These are phyloP conservation scores for Colletotrichum phormii DNA, from an alignment of 2,329 filamentous ascomycete genomes.

Conservation along the genomic window DNA sequence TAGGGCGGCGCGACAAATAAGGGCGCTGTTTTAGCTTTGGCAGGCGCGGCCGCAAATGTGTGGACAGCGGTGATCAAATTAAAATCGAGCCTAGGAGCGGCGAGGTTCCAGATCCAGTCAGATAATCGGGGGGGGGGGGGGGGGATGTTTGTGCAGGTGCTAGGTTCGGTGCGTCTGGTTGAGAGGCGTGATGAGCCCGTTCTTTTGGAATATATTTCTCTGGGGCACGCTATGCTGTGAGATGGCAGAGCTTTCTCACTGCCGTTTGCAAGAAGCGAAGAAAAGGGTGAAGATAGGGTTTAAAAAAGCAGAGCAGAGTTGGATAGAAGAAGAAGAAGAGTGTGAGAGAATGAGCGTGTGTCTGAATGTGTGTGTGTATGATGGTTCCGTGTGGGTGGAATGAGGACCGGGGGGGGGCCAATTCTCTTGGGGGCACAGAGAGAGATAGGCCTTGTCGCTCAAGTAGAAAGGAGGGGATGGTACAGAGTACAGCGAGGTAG, in stretches of 20 bases:
- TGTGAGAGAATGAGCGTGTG: not conserved
- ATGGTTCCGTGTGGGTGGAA: constrained; percentile 4
- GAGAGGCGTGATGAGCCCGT: not conserved
- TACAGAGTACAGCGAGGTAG: constrained; percentile 13
- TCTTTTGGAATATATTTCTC: not conserved
- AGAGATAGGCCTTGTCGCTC: constrained; percentile 15
- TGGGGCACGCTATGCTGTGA: constrained; percentile 1
- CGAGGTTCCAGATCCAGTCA: constrained; percentile 35
- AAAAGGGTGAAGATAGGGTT: constrained; percentile 18
- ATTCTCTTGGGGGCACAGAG: constrained; percentile 2
- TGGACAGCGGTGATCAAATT: constrained; percentile 35
- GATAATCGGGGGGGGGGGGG: not conserved
- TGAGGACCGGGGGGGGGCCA: constrained; percentile 9
- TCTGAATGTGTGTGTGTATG: not conserved
- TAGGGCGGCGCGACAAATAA: constrained; percentile 29
- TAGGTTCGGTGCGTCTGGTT: constrained; percentile 5
- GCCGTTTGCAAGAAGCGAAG: not conserved
- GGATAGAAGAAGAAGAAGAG: not conserved
- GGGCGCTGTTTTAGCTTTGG: constrained; percentile 34
- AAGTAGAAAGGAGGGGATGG: constrained; percentile 22
- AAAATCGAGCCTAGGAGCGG: constrained; percentile 32
- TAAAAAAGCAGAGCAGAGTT: constrained; percentile 18
- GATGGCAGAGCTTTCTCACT: constrained; percentile 1
- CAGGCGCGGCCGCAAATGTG: constrained; percentile 34
- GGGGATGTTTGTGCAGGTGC: not conserved